Percentiles rank a stretch among this genome's conserved stretches.
Evolutionary conservation across 2,329 filamentous ascomycete species (phyloP).

Genomic region (Ceratocystis huliohia): DNA sequence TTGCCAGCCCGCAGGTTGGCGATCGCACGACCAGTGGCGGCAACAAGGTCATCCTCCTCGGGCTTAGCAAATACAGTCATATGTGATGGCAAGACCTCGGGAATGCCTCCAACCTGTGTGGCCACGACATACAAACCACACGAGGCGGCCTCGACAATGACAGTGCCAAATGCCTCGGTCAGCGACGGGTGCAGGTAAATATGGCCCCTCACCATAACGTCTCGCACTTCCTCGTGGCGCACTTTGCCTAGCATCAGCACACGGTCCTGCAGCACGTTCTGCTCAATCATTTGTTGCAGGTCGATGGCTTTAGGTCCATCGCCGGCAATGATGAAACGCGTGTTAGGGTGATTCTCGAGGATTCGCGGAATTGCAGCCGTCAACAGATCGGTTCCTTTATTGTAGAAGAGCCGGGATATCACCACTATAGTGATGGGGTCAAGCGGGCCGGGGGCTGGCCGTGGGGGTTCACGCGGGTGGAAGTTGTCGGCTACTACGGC

Average conservation of each 20-base stretch:
- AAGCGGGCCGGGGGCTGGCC: slow-evolving; percentile 60
- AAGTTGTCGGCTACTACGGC: slow-evolving; percentile 97
- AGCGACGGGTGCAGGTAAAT: slow-evolving; percentile 92
- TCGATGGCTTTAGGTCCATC: slow-evolving; percentile 95
- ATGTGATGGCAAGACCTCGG: slow-evolving; percentile 84
- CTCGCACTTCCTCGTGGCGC: slow-evolving; percentile 88
- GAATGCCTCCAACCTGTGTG: slow-evolving; percentile 91
- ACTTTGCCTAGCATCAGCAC: slow-evolving; percentile 87
- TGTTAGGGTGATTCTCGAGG: slow-evolving; percentile 76
- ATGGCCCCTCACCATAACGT: slow-evolving; percentile 94
- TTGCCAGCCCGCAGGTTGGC: slow-evolving; percentile 71
- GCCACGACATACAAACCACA: slow-evolving; percentile 95
- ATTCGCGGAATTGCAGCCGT: slow-evolving; percentile 92
- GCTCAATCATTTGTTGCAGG: slow-evolving; percentile 94
- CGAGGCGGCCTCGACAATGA: slow-evolving; percentile 91
- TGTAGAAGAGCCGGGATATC: slow-evolving; percentile 94
- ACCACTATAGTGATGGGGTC: slow-evolving; percentile 94
- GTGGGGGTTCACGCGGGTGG: slow-evolving; percentile 49
- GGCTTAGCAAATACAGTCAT: slow-evolving; percentile 98
- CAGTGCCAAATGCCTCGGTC: slow-evolving; percentile 94
- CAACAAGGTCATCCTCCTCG: slow-evolving; percentile 87
- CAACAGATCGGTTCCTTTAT: slow-evolving; percentile 95
- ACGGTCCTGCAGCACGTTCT: slow-evolving; percentile 82
- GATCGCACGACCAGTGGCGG: slow-evolving; percentile 81
- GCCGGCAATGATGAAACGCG: slow-evolving; percentile 91